phyloP scores from a whole-genome alignment of 2,329 filamentous ascomycete genomes.

The Venturia nashicola region DNA sequence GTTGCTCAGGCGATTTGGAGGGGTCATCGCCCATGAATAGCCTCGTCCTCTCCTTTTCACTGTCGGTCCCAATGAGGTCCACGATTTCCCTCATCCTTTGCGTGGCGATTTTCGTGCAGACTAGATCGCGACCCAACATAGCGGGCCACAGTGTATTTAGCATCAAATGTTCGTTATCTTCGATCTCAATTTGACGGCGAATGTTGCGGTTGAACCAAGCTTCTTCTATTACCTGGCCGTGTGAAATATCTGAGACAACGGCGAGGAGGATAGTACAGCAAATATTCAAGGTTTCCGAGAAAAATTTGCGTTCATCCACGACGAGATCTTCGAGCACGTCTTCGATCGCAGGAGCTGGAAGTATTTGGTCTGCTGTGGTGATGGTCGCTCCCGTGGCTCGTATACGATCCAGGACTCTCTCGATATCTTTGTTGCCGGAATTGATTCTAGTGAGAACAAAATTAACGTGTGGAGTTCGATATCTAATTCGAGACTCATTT shows the following conservation, averaged over 20 bases:
- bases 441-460: slow-evolving; percentile 49
- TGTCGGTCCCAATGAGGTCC: slow-evolving; percentile 25
- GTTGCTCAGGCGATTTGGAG: slow-evolving; percentile 16
- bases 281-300: slow-evolving; percentile 41
- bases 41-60: slow-evolving; percentile 40
- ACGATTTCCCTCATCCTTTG: slow-evolving; percentile 43
- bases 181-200: slow-evolving; percentile 51
- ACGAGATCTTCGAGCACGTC: slow-evolving; percentile 21
- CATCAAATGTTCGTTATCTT: slow-evolving; percentile 48
- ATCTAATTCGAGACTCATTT: slow-evolving; percentile 42
- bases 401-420: slow-evolving; percentile 43
- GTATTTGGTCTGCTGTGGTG: slow-evolving; percentile 18
- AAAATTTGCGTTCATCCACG: slow-evolving; percentile 27
- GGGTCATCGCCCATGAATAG: slow-evolving; percentile 42
- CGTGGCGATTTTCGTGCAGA: slow-evolving; percentile 56
- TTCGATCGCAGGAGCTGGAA: slow-evolving; percentile 14
- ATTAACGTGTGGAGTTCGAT: slow-evolving; percentile 45
- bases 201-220: slow-evolving; percentile 49
- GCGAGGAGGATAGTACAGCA: slow-evolving; percentile 62
- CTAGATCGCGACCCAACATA: slow-evolving; percentile 42
- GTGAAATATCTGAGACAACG: slow-evolving; percentile 61
- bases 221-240: slow-evolving; percentile 35
- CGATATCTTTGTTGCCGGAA: slow-evolving; percentile 40
- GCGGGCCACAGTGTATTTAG: slow-evolving; percentile 51
- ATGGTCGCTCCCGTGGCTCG: slow-evolving; percentile 34